Evolutionary conservation across 768 basidiomycete genomes (phyloP), one percentile per base, ranked within the genome.

Genomic region (Mycena albidolilacea): DNA sequence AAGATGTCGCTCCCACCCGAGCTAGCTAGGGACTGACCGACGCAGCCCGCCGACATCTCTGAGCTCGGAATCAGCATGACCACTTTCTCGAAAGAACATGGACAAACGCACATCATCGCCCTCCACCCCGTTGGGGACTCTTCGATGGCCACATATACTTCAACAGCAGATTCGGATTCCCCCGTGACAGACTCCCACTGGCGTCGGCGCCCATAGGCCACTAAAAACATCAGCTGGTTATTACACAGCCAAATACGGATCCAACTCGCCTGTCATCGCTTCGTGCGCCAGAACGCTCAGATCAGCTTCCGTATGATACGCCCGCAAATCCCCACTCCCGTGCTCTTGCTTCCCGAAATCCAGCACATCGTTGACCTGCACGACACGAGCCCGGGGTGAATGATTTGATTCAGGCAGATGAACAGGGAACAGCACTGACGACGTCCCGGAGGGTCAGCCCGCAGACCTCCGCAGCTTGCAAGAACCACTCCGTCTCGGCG

Each of bases 341-440:
- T 69, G 60, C n/a, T 69, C 68, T 38, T 63, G 68, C 19, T 69
- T 69, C 19, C 68, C 68, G 21, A 69, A 69, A 37, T 69, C 68
- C 5, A 69, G 61, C 19, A 69, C 68, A 23, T 69, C 68, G 15
- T 69, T 69, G 39, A 69, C 30, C 67, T 69, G 19, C 12, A 43
- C 8, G 6, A 17, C 7, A 23, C 48, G 17, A 17, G 41, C 30
- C 14, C 10, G 14, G 14, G 41, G 41, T 43, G 41, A 43, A 6
- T 43, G 19, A 2, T 15, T 35, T 7, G 30, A 46, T 21, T 17
- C 43, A 12, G 19, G 9, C 5, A 5, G n/a, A 38, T 3, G 5
- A 38, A 7, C n/a, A 19, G 46, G 6, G 43, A 10, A 35, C 8
- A 21, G 14, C 23, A 50, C 67, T 44, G 17, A 69, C 68, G 21